phyloP scores from a whole-genome alignment of 2,329 filamentous ascomycete species.

The Cryphonectria nitschkei region DNA sequence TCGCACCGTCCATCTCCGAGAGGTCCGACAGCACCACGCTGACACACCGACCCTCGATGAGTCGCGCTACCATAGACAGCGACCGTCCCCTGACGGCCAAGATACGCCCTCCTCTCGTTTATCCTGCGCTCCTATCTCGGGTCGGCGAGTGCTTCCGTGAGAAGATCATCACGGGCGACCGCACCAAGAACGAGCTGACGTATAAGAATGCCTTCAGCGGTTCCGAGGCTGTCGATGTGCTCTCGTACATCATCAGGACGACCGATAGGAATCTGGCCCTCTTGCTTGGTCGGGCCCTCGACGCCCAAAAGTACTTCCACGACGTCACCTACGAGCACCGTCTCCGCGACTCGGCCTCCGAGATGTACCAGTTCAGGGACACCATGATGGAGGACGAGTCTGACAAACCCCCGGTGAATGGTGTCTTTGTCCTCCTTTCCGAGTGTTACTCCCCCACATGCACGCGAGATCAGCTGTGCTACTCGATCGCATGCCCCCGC shows the following conservation, averaged over 20 bases:
- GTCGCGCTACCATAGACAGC: conserved; percentile 55
- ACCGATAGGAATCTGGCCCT: conserved; percentile 93
- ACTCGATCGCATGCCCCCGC: conserved; percentile 95
- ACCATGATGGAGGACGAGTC: conserved; percentile 84
- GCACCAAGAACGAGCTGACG: conserved; percentile 93
- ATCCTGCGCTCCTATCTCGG: conserved; percentile 89
- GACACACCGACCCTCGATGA: conserved; percentile 60
- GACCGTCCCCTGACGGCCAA: conserved; percentile 62
- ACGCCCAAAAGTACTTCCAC: conserved; percentile 99
- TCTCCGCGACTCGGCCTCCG: conserved; percentile 87
- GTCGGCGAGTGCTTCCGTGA: conserved; percentile 92
- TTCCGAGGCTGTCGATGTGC: conserved; percentile 91
- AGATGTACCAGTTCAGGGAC: conserved; percentile 97
- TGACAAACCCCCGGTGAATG: conserved; percentile 76
- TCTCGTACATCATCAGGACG: conserved; percentile 96
- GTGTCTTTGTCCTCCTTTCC: conserved; percentile 92
- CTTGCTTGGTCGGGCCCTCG: conserved; percentile 85
- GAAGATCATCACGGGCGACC: conserved; percentile 81
- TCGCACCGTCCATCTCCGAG: conserved; percentile 65
- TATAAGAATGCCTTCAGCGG: conserved; percentile 98
- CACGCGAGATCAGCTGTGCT: conserved; percentile 92
- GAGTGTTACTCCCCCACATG: conserved; percentile 99
- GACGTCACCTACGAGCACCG: conserved; percentile 98
- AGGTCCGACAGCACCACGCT: conserved; percentile 38
- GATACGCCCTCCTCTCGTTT: conserved; percentile 81